Conservation (phyloP, 2,329 filamentous ascomycete genomes). For the Ophiostoma quercus region DNA sequence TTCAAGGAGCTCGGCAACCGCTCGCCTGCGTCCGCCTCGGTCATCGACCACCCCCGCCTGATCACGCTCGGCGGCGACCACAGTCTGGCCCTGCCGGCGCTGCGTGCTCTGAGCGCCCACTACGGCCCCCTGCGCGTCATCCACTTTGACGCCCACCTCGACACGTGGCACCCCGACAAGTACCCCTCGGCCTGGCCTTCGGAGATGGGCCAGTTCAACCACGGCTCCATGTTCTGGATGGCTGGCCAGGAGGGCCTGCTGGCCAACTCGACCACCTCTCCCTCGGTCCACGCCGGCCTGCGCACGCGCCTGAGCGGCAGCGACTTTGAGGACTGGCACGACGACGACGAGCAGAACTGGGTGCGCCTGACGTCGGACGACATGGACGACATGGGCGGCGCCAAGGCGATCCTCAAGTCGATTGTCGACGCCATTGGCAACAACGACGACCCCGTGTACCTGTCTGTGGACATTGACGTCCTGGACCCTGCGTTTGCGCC, state of each 20-base stretch:
- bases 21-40: slow-evolving; percentile 33
- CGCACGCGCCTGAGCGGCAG: slow-evolving; percentile 67
- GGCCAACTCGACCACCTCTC: slow-evolving; percentile 60
- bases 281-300: slow-evolving; percentile 75
- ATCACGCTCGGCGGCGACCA: slow-evolving; percentile 71
- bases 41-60: slow-evolving; percentile 47
- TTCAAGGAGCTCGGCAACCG: slow-evolving; percentile 61
- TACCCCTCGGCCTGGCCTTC: slow-evolving; percentile 72
- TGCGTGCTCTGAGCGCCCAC: slow-evolving; percentile 59
- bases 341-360: slow-evolving; percentile 72
- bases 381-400: slow-evolving; percentile 78
- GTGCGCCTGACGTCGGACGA: slow-evolving; percentile 76
- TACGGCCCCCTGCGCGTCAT: slow-evolving; percentile 64
- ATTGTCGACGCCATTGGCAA: slow-evolving; percentile 70
- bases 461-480: slow-evolving; percentile 37
- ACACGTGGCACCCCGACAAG: slow-evolving; percentile 78
- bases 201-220: slow-evolving; percentile 71
- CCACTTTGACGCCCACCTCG: slow-evolving; percentile 74
- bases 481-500: slow-evolving; percentile 37
- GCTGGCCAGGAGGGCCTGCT: slow-evolving; percentile 76
- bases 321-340: slow-evolving; percentile 62
- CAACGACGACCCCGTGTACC: slow-evolving; percentile 63
- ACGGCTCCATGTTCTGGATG: slow-evolving; percentile 89
- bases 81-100: slow-evolving; percentile 62
- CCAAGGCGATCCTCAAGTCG: slow-evolving; percentile 43